These are phyloP conservation scores for Grosmannia serpens DNA, from an alignment of 2,329 filamentous ascomycete species.

Conservation along the genomic window DNA sequence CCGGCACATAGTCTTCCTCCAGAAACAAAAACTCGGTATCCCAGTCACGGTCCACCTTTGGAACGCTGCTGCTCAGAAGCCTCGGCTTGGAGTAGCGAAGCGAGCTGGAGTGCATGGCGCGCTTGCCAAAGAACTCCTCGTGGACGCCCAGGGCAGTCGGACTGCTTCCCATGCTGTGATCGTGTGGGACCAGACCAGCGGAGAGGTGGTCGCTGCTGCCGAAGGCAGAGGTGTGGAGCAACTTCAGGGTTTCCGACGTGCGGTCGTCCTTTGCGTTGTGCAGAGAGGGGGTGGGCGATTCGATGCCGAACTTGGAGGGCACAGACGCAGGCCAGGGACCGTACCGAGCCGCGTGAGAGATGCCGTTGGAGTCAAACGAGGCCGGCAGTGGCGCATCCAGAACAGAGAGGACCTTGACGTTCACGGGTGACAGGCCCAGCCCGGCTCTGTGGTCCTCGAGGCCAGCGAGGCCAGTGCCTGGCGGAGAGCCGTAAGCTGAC, in stretches of 20 bases:
- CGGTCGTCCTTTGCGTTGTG: slow-evolving; percentile 47
- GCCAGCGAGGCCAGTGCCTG: slow-evolving; percentile 15
- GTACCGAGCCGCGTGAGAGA: slow-evolving; percentile 81
- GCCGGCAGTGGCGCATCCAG: slow-evolving; percentile 86
- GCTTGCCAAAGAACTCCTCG: slow-evolving; percentile 57
- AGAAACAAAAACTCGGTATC: slow-evolving; percentile 59
- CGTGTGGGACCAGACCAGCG: slow-evolving; percentile 14
- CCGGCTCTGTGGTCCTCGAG: slow-evolving; percentile 48
- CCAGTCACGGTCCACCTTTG: slow-evolving; percentile 54
- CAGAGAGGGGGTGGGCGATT: slow-evolving; percentile 70
- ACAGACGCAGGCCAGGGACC: slow-evolving; percentile 88
- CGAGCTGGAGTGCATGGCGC: slow-evolving; percentile 56
- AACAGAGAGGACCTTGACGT: slow-evolving; percentile 66
- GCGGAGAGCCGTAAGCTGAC: slow-evolving; percentile 68
- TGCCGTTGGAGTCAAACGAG: slow-evolving; percentile 92
- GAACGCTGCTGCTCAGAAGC: slow-evolving; percentile 51
- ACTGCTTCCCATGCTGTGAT: slow-evolving; percentile 29
- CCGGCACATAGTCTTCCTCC: slow-evolving; percentile 82
- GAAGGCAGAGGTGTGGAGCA: slow-evolving; percentile 56
- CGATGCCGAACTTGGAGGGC: slow-evolving; percentile 80
- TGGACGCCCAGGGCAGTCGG: slow-evolving; percentile 32
- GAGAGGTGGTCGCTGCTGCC: slow-evolving; percentile 54
- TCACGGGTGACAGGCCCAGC: slow-evolving; percentile 68
- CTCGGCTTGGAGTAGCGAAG: slow-evolving; percentile 52
- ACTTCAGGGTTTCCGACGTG: slow-evolving; percentile 52